Conservation (phyloP, 75 land plant species). For the Cryptomeria japonica region DNA sequence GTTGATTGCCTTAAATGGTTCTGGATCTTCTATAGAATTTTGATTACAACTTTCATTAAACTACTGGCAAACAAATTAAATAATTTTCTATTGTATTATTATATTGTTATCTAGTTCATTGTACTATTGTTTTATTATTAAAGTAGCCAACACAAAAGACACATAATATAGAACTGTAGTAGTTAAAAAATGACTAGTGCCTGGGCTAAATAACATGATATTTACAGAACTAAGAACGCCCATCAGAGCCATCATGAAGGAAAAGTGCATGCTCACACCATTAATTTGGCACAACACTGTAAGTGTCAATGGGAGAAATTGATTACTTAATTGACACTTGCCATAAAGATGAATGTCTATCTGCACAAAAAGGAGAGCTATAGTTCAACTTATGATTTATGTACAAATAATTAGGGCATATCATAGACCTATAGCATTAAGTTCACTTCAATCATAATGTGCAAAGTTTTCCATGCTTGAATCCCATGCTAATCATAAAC, state of each 20-base stretch:
- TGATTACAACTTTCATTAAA: no score
- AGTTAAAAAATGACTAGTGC: no score
- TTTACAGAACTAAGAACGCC: not conserved
- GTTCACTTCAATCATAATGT: not conserved
- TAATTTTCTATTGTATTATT: no score
- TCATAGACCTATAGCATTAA: not conserved
- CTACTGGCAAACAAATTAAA: no score
- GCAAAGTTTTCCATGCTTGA: not conserved
- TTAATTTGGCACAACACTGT: not conserved
- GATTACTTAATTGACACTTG: not conserved
- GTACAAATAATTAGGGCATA: not conserved
- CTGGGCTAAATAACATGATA: not conserved
- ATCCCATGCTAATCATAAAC: not conserved
- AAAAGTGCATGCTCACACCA: not conserved
- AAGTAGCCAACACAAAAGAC: no score
- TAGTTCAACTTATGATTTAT: not conserved
- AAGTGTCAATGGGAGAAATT: not conserved
- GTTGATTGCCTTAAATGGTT: no score
- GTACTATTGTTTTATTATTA: no score
- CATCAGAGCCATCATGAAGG: not conserved
- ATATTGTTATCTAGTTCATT: no score
- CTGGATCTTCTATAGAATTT: no score
- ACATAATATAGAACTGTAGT: no score
- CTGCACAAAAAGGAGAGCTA: not conserved
- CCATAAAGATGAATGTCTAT: not conserved